Base-by-base conservation (phyloP, 495 filamentous ascomycete species). In the Chaetomium tenue region DNA sequence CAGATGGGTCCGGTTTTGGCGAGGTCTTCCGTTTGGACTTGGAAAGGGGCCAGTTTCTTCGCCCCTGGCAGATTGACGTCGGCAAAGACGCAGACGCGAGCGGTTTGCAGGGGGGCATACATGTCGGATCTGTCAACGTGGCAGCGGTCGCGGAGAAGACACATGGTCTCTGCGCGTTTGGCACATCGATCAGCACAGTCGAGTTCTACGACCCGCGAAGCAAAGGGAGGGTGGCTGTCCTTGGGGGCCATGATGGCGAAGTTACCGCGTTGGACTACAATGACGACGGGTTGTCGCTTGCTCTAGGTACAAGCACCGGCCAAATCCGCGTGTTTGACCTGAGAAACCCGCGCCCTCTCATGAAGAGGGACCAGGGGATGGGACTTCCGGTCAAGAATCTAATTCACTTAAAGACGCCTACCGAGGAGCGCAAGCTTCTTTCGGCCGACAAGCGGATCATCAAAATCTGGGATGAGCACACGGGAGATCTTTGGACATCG, bases 311-410 rank as follows among this genome's bases (percentile, higher is more conserved):
- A 22, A 92, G 91, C 0, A 89, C 87, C 52, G 95, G 95, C 9
- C 83, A 97, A n/a, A 86, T 97, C 39, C 86, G 93, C 52, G 83
- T 96, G 28, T 99, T 97, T 72, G 95, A 99, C 78, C 82, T 99
- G 40, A 89, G 95, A 68, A 91, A 91, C 12, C 91, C 94, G 0
- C 82, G 88, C 0, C 93, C 95, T 15, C 78, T 95, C 2, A 79
- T 97, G 40, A 88, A 86, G 69, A 97, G 95, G 73, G 95, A 98
- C 66, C 95, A 98, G 80, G 94, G 95, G 55, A 97, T 96, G 75
- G 93, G 93, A 13, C 96, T 91, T 73, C 89, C 95, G 15, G 90
- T 97, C 56, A 91, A 97, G 70, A 93, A 88, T 11, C 78, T 99
- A 44, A 89, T 89, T 44, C 96, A 95, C 79, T 83, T 99, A 40